These are phyloP conservation scores for Yarrowia sp. DNA, from an alignment of 805 yeast genomes.

Conservation along the genomic window DNA sequence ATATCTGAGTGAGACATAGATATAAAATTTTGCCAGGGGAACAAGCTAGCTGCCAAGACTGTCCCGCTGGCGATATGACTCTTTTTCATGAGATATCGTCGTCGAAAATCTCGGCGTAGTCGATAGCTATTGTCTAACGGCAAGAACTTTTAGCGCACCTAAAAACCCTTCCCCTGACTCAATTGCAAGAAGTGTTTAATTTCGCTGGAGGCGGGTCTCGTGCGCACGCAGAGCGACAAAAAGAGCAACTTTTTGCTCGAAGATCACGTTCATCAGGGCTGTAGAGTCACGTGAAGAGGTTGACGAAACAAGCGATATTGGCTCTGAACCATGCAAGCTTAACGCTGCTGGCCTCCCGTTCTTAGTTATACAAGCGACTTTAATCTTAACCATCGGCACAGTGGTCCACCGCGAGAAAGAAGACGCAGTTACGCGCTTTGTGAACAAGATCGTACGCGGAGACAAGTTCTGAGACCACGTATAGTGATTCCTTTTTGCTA, in stretches of 20 bases:
- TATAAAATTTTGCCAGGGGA: not conserved
- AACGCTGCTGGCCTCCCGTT: not conserved
- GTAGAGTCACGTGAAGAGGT: constrained; percentile 6
- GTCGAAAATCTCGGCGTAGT: not conserved
- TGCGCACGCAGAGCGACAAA: not conserved
- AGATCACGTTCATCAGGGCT: constrained; percentile 26
- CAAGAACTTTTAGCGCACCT: no score
- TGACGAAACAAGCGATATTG: not conserved
- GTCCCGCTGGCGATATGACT: not conserved
- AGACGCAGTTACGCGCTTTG: not conserved
- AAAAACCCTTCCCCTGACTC: not conserved
- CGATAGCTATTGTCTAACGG: no score
- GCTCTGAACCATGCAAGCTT: no score
- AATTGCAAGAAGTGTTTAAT: not conserved
- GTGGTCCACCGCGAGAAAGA: not conserved
- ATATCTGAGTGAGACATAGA: not conserved
- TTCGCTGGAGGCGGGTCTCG: not conserved
- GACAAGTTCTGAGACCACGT: not conserved
- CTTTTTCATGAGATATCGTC: not conserved
- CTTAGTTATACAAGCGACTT: constrained; percentile 16
- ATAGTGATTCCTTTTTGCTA: not conserved
- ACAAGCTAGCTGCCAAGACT: not conserved
- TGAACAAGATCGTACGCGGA: not conserved
- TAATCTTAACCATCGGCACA: not conserved
- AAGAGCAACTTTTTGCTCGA: not conserved